Evolutionary conservation across 2,329 filamentous ascomycete species (phyloP).

Genomic region (Chaetothyriales sp.): DNA sequence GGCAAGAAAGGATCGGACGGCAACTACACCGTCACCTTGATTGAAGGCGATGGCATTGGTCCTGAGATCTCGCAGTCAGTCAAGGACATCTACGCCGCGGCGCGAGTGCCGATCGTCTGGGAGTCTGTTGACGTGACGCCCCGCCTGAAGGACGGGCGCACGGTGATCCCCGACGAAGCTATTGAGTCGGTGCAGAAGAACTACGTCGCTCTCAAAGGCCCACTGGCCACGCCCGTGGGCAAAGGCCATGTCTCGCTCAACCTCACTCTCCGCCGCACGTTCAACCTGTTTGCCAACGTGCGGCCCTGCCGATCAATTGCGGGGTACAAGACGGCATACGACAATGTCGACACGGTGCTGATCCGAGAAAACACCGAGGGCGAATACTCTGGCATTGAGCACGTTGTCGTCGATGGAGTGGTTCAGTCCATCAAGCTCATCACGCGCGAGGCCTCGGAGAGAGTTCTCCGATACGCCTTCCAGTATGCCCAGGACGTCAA

Average conservation of each 20-base stretch:
- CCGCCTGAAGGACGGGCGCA: constrained; percentile 86
- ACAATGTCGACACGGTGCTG: constrained; percentile 88
- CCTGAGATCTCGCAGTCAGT: constrained; percentile 96
- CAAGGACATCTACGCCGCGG: constrained; percentile 96
- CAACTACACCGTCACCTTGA: constrained; percentile 89
- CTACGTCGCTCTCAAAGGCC: constrained; percentile 95
- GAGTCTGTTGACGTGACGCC: constrained; percentile 95
- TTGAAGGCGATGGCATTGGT: constrained; percentile 97
- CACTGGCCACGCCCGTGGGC: constrained; percentile 90
- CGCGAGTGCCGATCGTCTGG: constrained; percentile 93
- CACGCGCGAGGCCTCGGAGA: constrained; percentile 80
- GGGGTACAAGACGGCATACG: constrained; percentile 97
- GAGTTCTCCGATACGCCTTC: constrained; percentile 94
- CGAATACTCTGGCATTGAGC: constrained; percentile 98
- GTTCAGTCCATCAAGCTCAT: constrained; percentile 99
- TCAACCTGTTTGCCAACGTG: constrained; percentile 99
- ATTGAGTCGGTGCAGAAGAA: constrained; percentile 90
- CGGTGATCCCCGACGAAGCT: constrained; percentile 79
- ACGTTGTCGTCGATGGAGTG: constrained; percentile 92
- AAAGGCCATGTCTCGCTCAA: constrained; percentile 99
- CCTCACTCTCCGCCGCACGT: constrained; percentile 93
- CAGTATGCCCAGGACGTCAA: constrained; percentile 90
- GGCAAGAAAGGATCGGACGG: constrained; percentile 81
- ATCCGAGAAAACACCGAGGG: constrained; percentile 99
- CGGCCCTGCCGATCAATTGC: constrained; percentile 94